These are phyloP conservation scores for Sporothrix euskadiensis DNA, from an alignment of 2,329 filamentous ascomycete species.

Conservation along the genomic window DNA sequence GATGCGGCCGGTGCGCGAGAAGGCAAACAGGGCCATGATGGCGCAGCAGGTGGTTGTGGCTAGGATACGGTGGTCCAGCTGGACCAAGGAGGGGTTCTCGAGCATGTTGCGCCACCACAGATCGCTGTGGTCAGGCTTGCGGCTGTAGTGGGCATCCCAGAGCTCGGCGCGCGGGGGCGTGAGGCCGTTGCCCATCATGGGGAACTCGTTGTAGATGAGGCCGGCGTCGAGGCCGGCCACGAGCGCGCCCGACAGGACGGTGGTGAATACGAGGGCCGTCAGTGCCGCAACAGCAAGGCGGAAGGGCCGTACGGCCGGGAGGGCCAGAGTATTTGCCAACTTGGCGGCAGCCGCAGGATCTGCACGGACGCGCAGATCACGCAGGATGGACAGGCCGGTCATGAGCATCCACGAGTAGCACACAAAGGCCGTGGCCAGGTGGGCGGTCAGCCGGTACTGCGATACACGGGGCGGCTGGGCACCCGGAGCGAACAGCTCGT, in stretches of 20 bases:
- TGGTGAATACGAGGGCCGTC: constrained; percentile 76
- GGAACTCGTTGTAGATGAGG: constrained; percentile 98
- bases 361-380: constrained; percentile 69
- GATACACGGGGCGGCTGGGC: constrained; percentile 89
- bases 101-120: constrained; percentile 97
- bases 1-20: constrained; percentile 66
- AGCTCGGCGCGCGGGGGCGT: constrained; percentile 81
- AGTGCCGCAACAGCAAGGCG: constrained; percentile 71
- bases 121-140: constrained; percentile 74
- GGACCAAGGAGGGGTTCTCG: constrained; percentile 93
- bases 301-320: constrained; percentile 70
- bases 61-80: constrained; percentile 91
- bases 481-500: constrained; percentile 90
- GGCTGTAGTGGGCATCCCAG: constrained; percentile 81
- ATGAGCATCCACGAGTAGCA: constrained; percentile 95
- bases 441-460: constrained; percentile 88
- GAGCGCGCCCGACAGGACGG: constrained; percentile 88
- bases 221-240: constrained; percentile 95
- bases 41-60: constrained; percentile 85
- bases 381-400: constrained; percentile 81
- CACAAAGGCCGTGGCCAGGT: constrained; percentile 85
- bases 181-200: constrained; percentile 84
- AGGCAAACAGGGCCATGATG: constrained; percentile 78
- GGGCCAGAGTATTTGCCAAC: constrained; percentile 61
- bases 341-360: constrained; percentile 64